Conservation (phyloP, 352 stramenopile genomes). For the Thalassiosira mediterranea region DNA sequence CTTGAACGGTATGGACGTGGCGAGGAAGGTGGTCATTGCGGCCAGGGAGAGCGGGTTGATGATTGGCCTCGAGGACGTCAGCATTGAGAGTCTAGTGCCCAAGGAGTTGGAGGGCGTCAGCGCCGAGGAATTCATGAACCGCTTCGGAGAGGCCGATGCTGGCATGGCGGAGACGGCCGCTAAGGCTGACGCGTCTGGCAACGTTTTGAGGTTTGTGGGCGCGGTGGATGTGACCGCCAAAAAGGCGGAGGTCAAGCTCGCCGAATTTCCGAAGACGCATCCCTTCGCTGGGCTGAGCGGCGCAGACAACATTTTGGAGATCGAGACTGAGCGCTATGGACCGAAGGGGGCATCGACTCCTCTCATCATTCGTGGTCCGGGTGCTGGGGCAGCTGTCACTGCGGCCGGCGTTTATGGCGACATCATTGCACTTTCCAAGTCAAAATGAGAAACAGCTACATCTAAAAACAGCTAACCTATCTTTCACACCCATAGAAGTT, state of each 20-base stretch:
- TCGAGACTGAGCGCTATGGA: conserved; percentile 78
- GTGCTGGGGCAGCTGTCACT: conserved; percentile 80
- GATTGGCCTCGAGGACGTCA: conserved; percentile 61
- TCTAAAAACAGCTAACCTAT: no score
- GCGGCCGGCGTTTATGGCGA: conserved; percentile 79
- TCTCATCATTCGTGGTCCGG: conserved; percentile 79
- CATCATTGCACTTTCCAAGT: conserved; percentile 37
- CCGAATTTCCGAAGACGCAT: conserved; percentile 60
- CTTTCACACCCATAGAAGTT: no score
- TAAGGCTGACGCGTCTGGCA: conserved; percentile 43
- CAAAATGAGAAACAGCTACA: no score
- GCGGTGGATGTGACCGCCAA: conserved; percentile 59
- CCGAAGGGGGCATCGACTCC: conserved; percentile 53
- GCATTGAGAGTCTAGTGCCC: conserved; percentile 74
- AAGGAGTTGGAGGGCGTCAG: conserved; percentile 60
- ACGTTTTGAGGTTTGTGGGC: conserved; percentile 79
- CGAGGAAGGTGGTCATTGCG: conserved; percentile 83
- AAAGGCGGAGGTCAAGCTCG: conserved; percentile 72
- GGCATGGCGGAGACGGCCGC: conserved; percentile 53
- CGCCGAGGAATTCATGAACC: conserved; percentile 76
- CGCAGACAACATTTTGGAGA: conserved; percentile 82
- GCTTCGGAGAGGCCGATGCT: conserved; percentile 65
- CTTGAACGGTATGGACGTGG: conserved; percentile 83
- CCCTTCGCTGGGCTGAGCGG: conserved; percentile 58
- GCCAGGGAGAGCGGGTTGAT: conserved; percentile 74